phyloP scores from a whole-genome alignment of 352 stramenopile genomes.

The Pythium aquatile region DNA sequence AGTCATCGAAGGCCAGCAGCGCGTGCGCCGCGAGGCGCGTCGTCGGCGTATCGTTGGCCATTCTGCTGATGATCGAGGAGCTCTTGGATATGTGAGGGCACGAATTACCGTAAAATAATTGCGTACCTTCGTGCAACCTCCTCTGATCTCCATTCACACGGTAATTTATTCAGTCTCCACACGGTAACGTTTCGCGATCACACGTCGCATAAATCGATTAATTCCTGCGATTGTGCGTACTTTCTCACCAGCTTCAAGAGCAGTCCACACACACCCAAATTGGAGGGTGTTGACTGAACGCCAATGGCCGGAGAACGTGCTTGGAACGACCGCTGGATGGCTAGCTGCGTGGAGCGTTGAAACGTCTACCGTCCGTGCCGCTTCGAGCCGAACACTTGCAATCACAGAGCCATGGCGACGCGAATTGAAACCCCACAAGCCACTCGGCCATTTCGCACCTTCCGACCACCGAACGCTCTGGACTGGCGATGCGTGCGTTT shows the following conservation, averaged over 20 bases:
- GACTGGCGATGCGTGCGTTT: not conserved
- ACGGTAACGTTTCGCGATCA: not conserved
- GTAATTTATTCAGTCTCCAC: not conserved
- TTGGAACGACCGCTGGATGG: not conserved
- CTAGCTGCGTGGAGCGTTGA: not conserved
- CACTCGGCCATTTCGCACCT: slow-evolving; percentile 3
- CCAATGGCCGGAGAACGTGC: not conserved
- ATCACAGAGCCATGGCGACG: not conserved
- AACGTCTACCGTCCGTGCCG: not conserved
- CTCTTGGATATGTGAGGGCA: not conserved
- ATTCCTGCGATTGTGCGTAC: not conserved
- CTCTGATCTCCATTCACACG: not conserved
- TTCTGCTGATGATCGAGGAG: not conserved
- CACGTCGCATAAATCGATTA: slow-evolving; percentile 6
- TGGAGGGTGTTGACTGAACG: not conserved
- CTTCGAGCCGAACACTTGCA: not conserved
- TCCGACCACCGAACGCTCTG: slow-evolving; percentile 1
- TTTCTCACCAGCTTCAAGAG: not conserved
- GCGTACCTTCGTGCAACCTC: slow-evolving; percentile 18
- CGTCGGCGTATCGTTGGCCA: slow-evolving; percentile 4
- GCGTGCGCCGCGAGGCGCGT: slow-evolving; percentile 27
- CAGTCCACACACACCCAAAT: no score
- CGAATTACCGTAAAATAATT: slow-evolving; percentile 5
- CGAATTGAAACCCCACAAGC: not conserved
- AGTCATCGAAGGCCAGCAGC: slow-evolving; percentile 71